Evolutionary conservation across 257 asterid species (phyloP).

Genomic region (Datura wrightii): DNA sequence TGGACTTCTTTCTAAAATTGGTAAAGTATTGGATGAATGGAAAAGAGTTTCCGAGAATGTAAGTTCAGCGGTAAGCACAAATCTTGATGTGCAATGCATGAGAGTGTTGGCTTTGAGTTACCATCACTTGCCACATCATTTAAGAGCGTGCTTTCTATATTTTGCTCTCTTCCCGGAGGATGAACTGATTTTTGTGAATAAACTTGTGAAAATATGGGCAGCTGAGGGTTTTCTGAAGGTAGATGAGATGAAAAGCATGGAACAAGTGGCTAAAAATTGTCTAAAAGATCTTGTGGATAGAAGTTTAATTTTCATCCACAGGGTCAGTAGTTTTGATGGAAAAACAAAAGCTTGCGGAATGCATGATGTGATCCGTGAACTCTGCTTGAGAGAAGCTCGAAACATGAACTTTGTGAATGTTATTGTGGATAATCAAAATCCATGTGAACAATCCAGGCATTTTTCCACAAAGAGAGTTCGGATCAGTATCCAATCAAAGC

Average conservation of each 20-base stretch:
- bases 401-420: not conserved
- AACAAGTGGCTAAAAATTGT: constrained; percentile 23
- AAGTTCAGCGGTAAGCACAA: not conserved
- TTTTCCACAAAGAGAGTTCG: not conserved
- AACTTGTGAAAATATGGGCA: not conserved
- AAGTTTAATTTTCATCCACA: not conserved
- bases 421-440: not conserved
- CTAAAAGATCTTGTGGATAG: not conserved
- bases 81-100: not conserved
- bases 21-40: not conserved
- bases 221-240: not conserved
- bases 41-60: not conserved
- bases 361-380: constrained; percentile 29
- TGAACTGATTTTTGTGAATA: constrained; percentile 23
- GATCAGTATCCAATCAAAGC: not conserved
- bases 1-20: not conserved
- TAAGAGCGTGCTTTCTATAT: constrained; percentile 23
- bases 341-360: constrained; percentile 24
- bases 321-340: not conserved
- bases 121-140: constrained; percentile 31
- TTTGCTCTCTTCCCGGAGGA: not conserved
- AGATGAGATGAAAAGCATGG: not conserved
- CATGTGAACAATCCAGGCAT: not conserved
- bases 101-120: not conserved
- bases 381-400: constrained; percentile 26